Base-by-base conservation (phyloP, 2,329 filamentous ascomycete species). In the Fusarium nurragi region DNA sequence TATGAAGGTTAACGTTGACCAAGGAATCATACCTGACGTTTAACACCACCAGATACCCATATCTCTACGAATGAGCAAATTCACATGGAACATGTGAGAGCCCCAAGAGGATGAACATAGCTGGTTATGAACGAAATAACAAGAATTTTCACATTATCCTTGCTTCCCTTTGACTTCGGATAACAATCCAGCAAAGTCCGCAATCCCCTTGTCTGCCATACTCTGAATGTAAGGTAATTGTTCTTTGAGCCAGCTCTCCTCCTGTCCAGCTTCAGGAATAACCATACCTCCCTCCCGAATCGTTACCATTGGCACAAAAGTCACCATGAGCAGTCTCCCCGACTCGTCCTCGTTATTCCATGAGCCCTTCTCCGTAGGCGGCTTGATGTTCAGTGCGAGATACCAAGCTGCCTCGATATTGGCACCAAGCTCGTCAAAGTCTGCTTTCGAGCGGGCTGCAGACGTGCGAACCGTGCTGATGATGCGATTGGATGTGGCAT, bases 281-380 rank as follows among this genome's bases (percentile, higher is more conserved):
- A 30, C 25, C 67, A 69, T 68, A 0, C 67, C 64, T 0, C 51
- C 67, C 30, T 69, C 67, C 8, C 67, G 48, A 22, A 68, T 46
- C 4, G 67, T 45, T 2, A 69, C 11, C 54, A 69, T 58, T 0
- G 67, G 67, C 5, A 54, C 25, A 14, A 69, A 69, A 0, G 48
- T 60, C 5, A 69, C 67, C 52, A 52, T 56, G 4, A 64, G 23
- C 3, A 69, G 6, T 3, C 67, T 58, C 7, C 23, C 47, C 4
- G 23, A 19, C 4, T 69, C 66, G 9, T 62, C 34, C 0, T 47
- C 45, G 1, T 4, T 3, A 14, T 26, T 36, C 54, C 63, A 66
- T 1, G 22, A 36, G 4, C n/a, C 5, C 30, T 58, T 60, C 2
- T 47, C 44, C 1, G 16, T 12, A 0, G 61, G 60, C 0, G 38